Conservation (phyloP, 2,329 filamentous ascomycete species). For the Pseudogymnoascus sp. region DNA sequence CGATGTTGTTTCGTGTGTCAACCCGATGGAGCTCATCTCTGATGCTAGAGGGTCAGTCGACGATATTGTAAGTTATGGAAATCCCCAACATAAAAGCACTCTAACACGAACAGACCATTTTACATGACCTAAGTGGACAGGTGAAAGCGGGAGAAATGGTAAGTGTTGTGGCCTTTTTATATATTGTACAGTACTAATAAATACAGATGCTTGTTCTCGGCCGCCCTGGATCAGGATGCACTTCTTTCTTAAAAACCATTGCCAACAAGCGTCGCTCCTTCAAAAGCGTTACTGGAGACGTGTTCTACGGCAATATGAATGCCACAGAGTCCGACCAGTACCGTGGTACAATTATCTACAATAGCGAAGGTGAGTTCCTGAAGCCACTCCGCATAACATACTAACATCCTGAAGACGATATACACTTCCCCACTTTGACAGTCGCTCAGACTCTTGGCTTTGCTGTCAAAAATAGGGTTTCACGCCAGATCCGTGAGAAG, state of each 20-base stretch:
- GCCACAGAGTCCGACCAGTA: slow-evolving; percentile 38
- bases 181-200: slow-evolving; percentile 37
- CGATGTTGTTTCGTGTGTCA: slow-evolving; percentile 11
- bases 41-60: background rate
- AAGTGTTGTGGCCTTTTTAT: slow-evolving; percentile 38
- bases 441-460: slow-evolving; percentile 47
- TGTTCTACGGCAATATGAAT: slow-evolving; percentile 45
- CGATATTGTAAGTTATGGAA: slow-evolving; percentile 1
- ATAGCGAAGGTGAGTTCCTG: slow-evolving; percentile 45
- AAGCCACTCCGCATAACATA: slow-evolving; percentile 61
- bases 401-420: slow-evolving; percentile 55
- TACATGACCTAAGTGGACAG: slow-evolving; percentile 11
- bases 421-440: slow-evolving; percentile 43
- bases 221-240: slow-evolving; percentile 62
- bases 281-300: slow-evolving; percentile 48
- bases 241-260: slow-evolving; percentile 61
- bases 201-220: slow-evolving; percentile 63
- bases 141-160: slow-evolving; percentile 14
- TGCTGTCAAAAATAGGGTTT: slow-evolving; percentile 48
- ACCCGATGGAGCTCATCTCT: slow-evolving; percentile 10
- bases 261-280: slow-evolving; percentile 57
- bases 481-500: slow-evolving; percentile 44
- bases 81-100: background rate
- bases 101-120: slow-evolving; percentile 9
- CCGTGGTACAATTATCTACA: slow-evolving; percentile 49